Evolutionary conservation across 208 protist species (phyloP).

Genomic region (Phytomonas sp.): DNA sequence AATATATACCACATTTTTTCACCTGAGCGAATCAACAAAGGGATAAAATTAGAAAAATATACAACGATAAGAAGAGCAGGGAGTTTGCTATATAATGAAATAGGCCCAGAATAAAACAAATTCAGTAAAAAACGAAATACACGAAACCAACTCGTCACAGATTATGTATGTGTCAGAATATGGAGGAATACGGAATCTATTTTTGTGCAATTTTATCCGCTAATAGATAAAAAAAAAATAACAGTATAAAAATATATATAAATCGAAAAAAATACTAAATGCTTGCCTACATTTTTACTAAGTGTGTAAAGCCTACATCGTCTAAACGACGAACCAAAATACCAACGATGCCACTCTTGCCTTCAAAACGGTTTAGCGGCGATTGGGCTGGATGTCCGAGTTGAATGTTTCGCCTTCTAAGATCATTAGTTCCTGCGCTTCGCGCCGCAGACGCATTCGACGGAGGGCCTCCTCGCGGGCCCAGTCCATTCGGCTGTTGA

Average conservation of each 20-base stretch:
- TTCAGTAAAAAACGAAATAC: too few relatives aligned
- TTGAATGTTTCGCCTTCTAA: constrained; percentile 73
- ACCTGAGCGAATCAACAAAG: too few relatives aligned
- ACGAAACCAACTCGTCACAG: too few relatives aligned
- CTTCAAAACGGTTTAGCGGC: constrained; percentile 21
- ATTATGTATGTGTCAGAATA: background rate
- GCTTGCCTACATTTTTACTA: background rate
- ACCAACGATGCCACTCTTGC: too few relatives aligned
- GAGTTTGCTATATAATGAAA: too few relatives aligned
- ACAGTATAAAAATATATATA: constrained; percentile 9
- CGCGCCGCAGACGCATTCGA: constrained; percentile 80
- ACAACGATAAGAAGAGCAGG: too few relatives aligned
- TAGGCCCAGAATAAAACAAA: too few relatives aligned
- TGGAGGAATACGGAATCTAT: background rate
- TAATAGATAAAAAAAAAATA: constrained; percentile 9
- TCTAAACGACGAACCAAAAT: constrained; percentile 74
- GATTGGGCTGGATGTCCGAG: constrained; percentile 72
- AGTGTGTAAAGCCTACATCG: constrained; percentile 31
- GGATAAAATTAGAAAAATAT: too few relatives aligned
- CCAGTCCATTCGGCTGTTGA: constrained; percentile 83
- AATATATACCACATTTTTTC: too few relatives aligned
- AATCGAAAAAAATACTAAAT: constrained; percentile 5
- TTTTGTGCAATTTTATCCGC: background rate
- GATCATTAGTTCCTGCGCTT: constrained; percentile 87
- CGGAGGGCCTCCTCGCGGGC: constrained; percentile 83